Evolutionary conservation across 345 rosid species (phyloP), one percentile per base, ranked within the genome.

Genomic region (Physaria fendleri): DNA sequence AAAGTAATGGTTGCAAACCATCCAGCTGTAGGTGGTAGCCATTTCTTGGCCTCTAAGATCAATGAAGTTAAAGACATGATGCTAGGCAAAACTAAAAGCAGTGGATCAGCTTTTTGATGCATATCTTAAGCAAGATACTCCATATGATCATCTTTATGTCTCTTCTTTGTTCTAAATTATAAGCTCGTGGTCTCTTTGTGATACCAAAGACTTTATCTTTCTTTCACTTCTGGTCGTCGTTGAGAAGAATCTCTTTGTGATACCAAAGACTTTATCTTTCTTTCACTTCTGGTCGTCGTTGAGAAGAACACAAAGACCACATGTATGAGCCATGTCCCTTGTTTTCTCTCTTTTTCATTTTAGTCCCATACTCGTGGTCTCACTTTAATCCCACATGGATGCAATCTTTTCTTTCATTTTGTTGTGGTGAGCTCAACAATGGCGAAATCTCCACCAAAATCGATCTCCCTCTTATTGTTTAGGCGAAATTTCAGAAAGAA

Each of bases 21-120:
- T 69, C 96, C 92, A 1, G 96, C 85, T 70, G 92, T 94, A 1
- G 97, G 96, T 25, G 97, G 95, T 30, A 85, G 97, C 72, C 91
- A 90, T 73, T 90, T 80, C 78, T 74, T 90, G 4, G 95, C 95
- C 9, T 87, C 96, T n/a, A 91, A 87, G 70, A 83, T 88, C 62
- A 91, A 87, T 12, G 98, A 90, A 77, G 96, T 94, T 27, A 85
- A 85, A 68, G 94, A 87, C 13, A 71, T 82, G 34, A 79, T 90
- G 92, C 91, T 82, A 5, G 95, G 95, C 10, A 91, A 84, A 76
- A 76, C 80, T 5, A 78, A 72, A 74, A 76, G 74, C 70, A 64
- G 81, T 0, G 91, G 85, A 34, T 90, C 91, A 41, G 81, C 88
- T 6, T 90, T 90, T 58, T 87, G 75, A 74, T 47, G 7, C 57